Base-by-base conservation (phyloP, 495 filamentous ascomycete species). In the Clohesyomyces aquaticus region DNA sequence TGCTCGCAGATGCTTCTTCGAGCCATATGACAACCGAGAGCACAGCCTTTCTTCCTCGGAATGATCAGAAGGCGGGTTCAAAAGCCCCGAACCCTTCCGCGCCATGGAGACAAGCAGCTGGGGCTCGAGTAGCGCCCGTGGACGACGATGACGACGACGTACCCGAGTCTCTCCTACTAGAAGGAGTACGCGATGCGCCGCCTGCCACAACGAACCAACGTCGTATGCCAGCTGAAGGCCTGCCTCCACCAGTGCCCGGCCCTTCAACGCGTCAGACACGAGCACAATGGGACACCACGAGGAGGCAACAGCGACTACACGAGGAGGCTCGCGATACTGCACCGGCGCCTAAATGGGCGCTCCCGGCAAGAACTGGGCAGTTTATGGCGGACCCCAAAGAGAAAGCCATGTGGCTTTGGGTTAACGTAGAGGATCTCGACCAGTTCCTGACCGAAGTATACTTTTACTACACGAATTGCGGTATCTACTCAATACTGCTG, bases 321-420 rank as follows among this genome's bases (percentile, higher is more conserved):
- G 66, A 73, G 42, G 82, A 85, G 26, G 43, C 29, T 21, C 25
- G 63, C 21, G 41, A 19, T 41, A 21, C 46, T 53, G 14, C 58
- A 19, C 52, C 51, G 18, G 28, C 22, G 2, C 50, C 51, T 3
- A 22, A n/a, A 19, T 52, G 59, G 47, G 32, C 21, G 26, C 26
- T 19, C 10, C 26, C 54, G 9, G 49, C 29, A 1, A 43, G 63
- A 23, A 29, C 53, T 21, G 55, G 63, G 8, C 57, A 59, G 8
- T 45, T 61, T 32, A 55, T 59, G n/a, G 54, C 21, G 35, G 85
- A 87, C 70, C 87, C 88, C 12, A 89, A 87, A 75, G 86, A 92
- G 68, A 90, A 86, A 74, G 93, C 94, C 2, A 87, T 96, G 82
- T 98, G 93, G 89, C 87, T 88, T 72, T 98, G 94, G 91, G 89